Evolutionary conservation across 257 asterid species (phyloP).

Genomic region (Gentiana straminea): DNA sequence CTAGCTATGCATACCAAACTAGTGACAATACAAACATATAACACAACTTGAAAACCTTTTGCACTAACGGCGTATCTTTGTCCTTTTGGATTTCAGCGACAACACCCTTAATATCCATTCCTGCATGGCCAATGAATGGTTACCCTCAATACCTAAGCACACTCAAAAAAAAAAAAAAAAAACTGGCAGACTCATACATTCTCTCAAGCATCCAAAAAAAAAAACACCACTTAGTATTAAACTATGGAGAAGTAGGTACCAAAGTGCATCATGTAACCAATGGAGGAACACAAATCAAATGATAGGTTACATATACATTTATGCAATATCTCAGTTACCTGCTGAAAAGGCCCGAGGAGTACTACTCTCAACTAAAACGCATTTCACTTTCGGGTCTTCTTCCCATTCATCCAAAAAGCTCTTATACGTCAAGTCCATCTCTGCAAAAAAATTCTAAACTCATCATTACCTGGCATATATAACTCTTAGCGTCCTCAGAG

Average conservation of each 20-base stretch:
- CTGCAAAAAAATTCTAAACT: slow-evolving; percentile 28
- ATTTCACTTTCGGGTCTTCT: slow-evolving; percentile 75
- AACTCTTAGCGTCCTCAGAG: no score
- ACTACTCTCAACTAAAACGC: slow-evolving; percentile 86
- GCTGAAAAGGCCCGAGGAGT: slow-evolving; percentile 91
- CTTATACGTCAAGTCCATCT: slow-evolving; percentile 83
- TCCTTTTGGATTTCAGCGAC: slow-evolving; percentile 90
- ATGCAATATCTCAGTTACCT: slow-evolving; percentile 29
- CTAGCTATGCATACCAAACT: slow-evolving; percentile 24
- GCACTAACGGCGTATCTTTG: slow-evolving; percentile 71
- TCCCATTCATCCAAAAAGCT: slow-evolving; percentile 87
- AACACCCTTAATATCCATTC: slow-evolving; percentile 98
- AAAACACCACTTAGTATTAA: no score
- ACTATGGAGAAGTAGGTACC: not conserved
- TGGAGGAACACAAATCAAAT: not conserved
- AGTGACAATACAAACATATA: slow-evolving; percentile 26
- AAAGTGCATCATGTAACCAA: not conserved
- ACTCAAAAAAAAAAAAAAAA: not conserved
- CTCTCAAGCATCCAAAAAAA: no score
- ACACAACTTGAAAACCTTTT: slow-evolving; percentile 47
- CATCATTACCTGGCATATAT: not conserved
- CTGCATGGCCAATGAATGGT: slow-evolving; percentile 61
- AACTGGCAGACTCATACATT: not conserved
- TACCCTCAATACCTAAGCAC: slow-evolving; percentile 35
- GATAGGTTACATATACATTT: not conserved